These are phyloP conservation scores for Halophytophthora polymorphica DNA, from an alignment of 352 stramenopile species.

Conservation along the genomic window DNA sequence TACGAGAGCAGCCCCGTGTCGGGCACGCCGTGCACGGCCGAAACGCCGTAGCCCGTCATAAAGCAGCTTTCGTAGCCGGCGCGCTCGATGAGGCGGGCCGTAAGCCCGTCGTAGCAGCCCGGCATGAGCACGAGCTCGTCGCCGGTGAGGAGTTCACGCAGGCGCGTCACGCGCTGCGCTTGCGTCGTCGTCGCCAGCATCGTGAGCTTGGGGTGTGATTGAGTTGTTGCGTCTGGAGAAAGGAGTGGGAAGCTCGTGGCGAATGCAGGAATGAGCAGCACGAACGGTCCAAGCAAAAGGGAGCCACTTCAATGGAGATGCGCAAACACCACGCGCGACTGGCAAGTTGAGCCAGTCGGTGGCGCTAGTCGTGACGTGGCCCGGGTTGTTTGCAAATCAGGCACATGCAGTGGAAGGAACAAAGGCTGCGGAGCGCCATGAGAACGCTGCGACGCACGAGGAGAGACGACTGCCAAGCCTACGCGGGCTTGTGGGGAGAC, in stretches of 20 bases:
- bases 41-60: constrained; percentile 93
- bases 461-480: too few relatives aligned
- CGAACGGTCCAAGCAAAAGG: too few relatives aligned
- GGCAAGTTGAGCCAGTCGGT: too few relatives aligned
- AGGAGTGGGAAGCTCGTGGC: not conserved
- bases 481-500: too few relatives aligned
- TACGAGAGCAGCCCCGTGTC: constrained; percentile 88
- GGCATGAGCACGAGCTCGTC: constrained; percentile 81
- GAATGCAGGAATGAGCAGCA: constrained; percentile 3
- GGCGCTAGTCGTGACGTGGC: too few relatives aligned
- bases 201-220: not conserved
- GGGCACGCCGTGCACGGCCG: constrained; percentile 79
- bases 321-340: too few relatives aligned
- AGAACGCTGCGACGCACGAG: too few relatives aligned
- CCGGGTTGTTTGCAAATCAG: too few relatives aligned
- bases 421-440: too few relatives aligned
- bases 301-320: too few relatives aligned
- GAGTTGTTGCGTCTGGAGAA: not conserved
- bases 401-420: too few relatives aligned
- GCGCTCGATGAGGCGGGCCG: constrained; percentile 81
- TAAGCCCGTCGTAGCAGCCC: constrained; percentile 91
- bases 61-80: constrained; percentile 78
- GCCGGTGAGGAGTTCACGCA: constrained; percentile 37
- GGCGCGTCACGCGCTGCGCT: constrained; percentile 34
- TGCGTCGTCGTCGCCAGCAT: constrained; percentile 34